Percentiles rank a stretch among this genome's conserved stretches.
Conservation (phyloP, 495 filamentous ascomycete species). For the Aspergillus steynii region DNA sequence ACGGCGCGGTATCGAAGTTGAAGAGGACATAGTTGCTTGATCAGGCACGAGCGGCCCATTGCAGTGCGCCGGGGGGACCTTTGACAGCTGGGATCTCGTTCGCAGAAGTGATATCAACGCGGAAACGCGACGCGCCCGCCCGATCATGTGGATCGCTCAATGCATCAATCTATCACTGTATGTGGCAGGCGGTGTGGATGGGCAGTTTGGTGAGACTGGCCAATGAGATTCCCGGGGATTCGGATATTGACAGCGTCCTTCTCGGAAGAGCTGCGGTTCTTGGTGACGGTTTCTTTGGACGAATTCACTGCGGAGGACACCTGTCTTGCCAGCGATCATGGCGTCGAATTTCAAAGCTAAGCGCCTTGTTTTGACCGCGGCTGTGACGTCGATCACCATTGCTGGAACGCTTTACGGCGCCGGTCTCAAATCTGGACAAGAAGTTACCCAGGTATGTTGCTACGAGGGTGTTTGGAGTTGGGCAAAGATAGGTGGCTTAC, state of each 20-base stretch:
- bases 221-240: neutral
- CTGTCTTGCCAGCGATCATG: constrained; percentile 13
- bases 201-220: constrained; percentile 1
- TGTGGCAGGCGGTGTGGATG: neutral
- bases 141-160: constrained; percentile 14
- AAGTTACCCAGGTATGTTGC: constrained; percentile 44
- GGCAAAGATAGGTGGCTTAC: neutral
- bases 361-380: constrained; percentile 45
- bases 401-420: constrained; percentile 56
- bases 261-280: neutral
- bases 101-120: constrained; percentile 3
- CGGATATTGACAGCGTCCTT: neutral
- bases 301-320: neutral
- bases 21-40: constrained; percentile 29
- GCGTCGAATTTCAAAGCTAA: constrained; percentile 20
- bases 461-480: neutral
- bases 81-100: constrained; percentile 9
- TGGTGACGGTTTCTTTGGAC: neutral
- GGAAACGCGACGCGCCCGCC: constrained; percentile 25
- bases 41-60: constrained; percentile 10
- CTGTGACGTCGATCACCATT: constrained; percentile 51
- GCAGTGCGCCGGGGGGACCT: constrained; percentile 5
- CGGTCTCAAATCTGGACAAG: constrained; percentile 49
- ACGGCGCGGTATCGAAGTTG: constrained; percentile 28
- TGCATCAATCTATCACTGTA: constrained; percentile 21